A percentile compares a stretch with the other conserved stretches of the same genome.
phyloP scores from a whole-genome alignment of 768 basidiomycete genomes.

The Leccinellum rugosiceps region DNA sequence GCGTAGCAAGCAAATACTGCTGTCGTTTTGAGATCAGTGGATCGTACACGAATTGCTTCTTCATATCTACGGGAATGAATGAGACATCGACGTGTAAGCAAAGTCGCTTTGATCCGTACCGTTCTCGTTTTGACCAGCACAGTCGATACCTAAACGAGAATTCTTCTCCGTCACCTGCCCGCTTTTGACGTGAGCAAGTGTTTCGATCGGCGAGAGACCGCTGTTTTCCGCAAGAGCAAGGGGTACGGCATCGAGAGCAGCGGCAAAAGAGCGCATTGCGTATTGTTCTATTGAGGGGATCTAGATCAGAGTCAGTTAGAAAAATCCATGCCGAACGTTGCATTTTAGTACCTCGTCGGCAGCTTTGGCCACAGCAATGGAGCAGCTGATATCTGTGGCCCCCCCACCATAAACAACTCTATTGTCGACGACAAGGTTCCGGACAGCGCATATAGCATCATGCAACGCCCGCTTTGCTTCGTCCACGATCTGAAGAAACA shows the following conservation, averaged over 20 bases:
- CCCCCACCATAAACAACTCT: constrained; percentile 98
- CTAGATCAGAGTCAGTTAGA: constrained; percentile 36
- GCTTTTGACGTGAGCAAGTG: constrained; percentile 93
- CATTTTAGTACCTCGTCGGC: constrained; percentile 74
- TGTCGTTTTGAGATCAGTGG: constrained; percentile 97
- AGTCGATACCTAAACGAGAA: constrained; percentile 90
- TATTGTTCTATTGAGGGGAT: constrained; percentile 98
- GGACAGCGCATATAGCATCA: constrained; percentile 95
- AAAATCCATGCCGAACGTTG: neutral
- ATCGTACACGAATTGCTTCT: constrained; percentile 94
- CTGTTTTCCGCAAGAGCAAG: constrained; percentile 98
- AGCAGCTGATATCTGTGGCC: constrained; percentile 94
- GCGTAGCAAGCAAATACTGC: constrained; percentile 95
- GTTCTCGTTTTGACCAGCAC: constrained; percentile 79
- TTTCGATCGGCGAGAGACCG: constrained; percentile 93
- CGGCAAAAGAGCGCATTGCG: constrained; percentile 98
- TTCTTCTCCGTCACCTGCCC: constrained; percentile 85
- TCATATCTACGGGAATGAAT: constrained; percentile 72
- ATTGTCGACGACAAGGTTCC: constrained; percentile 92
- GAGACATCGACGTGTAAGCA: neutral
- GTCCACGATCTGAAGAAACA: constrained; percentile 79
- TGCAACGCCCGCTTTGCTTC: constrained; percentile 98
- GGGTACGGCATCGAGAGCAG: constrained; percentile 92
- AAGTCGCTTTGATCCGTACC: constrained; percentile 45
- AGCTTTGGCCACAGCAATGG: constrained; percentile 88